A percentile compares a stretch with the other conserved stretches of the same genome.
Conservation (phyloP, 257 asterid species). For the Salvia miltiorrhiza region DNA sequence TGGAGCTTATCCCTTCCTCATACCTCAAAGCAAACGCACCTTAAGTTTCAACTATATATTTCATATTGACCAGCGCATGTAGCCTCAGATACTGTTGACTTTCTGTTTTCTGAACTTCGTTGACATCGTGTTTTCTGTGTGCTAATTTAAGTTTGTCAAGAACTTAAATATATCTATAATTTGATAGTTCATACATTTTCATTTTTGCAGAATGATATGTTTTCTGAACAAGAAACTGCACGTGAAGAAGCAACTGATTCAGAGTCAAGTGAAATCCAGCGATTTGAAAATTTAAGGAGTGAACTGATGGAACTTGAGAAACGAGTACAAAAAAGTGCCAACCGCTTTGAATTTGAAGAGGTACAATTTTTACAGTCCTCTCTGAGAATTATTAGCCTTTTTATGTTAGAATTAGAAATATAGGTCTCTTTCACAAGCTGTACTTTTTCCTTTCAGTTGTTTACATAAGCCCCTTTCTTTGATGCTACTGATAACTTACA, state of each 20-base stretch:
- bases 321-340: slow-evolving; percentile 80
- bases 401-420: slow-evolving; percentile 14
- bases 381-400: slow-evolving; percentile 6
- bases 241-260: slow-evolving; percentile 38
- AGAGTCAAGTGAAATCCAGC: slow-evolving; percentile 65
- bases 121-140: not conserved
- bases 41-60: not conserved
- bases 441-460: slow-evolving; percentile 4
- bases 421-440: not conserved
- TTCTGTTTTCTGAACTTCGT: slow-evolving; percentile 11
- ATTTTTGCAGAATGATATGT: slow-evolving; percentile 43
- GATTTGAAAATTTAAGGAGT: slow-evolving; percentile 71
- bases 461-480: not conserved
- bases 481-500: not conserved
- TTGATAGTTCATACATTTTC: slow-evolving; percentile 1
- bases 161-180: not conserved
- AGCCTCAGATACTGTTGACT: not conserved
- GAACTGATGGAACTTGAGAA: slow-evolving; percentile 89
- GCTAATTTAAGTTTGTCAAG: not conserved
- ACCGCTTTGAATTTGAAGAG: slow-evolving; percentile 58
- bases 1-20: no score
- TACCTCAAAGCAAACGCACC: no score
- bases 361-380: slow-evolving; percentile 31
- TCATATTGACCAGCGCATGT: not conserved
- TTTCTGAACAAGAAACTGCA: slow-evolving; percentile 37